Evolutionary conservation across 1,284 basidiomycete genomes (phyloP), one percentile per base, ranked within the genome.

Genomic region (Uromyces viciae-fabae): DNA sequence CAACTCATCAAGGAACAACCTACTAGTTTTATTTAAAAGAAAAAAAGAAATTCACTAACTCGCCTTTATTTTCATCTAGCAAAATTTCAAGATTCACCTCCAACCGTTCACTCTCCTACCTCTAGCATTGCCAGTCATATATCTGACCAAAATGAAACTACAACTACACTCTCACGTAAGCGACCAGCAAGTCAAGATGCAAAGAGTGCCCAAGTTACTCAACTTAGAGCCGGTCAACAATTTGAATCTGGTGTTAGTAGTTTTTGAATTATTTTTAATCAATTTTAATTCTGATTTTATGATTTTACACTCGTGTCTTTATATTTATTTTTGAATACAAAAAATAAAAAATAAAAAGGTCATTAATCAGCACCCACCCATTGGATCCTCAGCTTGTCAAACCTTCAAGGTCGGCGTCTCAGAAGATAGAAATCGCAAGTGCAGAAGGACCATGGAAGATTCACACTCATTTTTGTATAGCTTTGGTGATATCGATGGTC

Each of bases 381-480:
- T 15, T 92, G 91, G 84, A 15, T 75, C 82, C 31, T 43, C 49
- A 40, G 68, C 73, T 49, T 56, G 69, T 28, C 58, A 75, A 75
- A 82, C 84, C 4, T 92, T 88, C 85, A 85, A 92, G 83, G 91
- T 98, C 66, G 97, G 96, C 28, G 90, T 99, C 28, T 91, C 92
- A 62, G 94, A 97, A 84, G 94, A 98, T 87, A 85, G 87, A 66
- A 90, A 90, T 84, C 94, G 92, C 86, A 93, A 95, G 75, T 91
- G 93, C 83, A 89, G 97, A 82, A 89, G 96, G 82, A 94, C 92
- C 46, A 99, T 99, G 97, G 97, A 99, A 86, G 97, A 99, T 86
- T 91, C 95, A 0, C 95, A 99, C 86, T 94, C 94, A 42, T 98
- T 98, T 85, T 90, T 98, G 76, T 93, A 95, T 83, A 94, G 98